Base-by-base conservation (phyloP, 176 grass and related monocot species). In the Dactylis glomerata region DNA sequence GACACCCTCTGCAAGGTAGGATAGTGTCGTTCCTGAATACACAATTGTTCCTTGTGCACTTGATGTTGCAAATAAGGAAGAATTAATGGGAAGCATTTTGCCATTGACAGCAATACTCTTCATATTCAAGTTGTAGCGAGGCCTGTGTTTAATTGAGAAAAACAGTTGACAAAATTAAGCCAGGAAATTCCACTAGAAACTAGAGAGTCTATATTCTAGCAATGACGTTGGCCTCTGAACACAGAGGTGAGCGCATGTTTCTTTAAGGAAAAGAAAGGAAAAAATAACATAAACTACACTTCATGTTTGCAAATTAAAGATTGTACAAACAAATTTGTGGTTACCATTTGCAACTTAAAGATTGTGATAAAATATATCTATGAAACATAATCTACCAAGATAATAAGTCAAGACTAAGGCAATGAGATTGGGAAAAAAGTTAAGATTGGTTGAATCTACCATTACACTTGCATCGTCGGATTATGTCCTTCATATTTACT, bases 41-140 rank as follows among this genome's bases (percentile, higher is more conserved):
- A 98, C 81, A 63, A 98, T 90, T 40, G 95, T 98, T 86, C 95
- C 95, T 87, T 95, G 92, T 82, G 91, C 84, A 52, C 47, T 93
- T 72, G 92, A 88, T 83, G 95, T 97, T 68, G 84, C 59, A 85
- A 97, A 97, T 55, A 93, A 72, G 44, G 91, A 98, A 47, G 87
- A 79, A 84, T 93, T 91, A 78, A 98, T 90, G 34, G 84, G 14
- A 12, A 98, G 26, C 23, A 86, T 92, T 80, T 93, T 87, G 33
- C 95, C 95, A 87, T 95, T 95, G 84, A 98, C 91, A 86, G 83
- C 80, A 80, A 98, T 98, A 73, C 91, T 92, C 86, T 92, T 91
- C 76, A 98, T 72, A 86, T 95, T 92, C 78, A 98, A 83, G 72
- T 98, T 95, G 84, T 98, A 98, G 68, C 92, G 92, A 70, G 89